Conservation (phyloP, 345 rosid genomes). For the Arabidopsis arenosa region DNA sequence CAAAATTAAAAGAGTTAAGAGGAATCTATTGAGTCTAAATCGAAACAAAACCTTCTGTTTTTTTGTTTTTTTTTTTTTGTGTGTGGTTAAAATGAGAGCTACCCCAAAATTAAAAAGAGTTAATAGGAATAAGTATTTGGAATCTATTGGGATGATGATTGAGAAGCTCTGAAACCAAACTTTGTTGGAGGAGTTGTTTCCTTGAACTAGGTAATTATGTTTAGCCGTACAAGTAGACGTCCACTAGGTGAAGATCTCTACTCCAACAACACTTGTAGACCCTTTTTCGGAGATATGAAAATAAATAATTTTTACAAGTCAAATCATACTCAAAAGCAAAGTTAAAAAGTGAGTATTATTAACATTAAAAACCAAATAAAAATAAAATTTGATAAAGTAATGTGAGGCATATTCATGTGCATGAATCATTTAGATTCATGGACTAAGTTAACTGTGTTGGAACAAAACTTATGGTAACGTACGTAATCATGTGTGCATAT, state of each 20-base stretch:
- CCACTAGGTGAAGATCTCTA: conserved; percentile 26
- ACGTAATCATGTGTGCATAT: neutral
- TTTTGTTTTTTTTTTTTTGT: too few relatives aligned
- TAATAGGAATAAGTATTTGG: neutral
- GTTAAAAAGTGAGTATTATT: neutral
- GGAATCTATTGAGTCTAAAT: neutral
- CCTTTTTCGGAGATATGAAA: neutral
- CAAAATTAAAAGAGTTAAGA: neutral
- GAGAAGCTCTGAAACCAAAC: neutral
- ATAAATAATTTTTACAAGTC: neutral
- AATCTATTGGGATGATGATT: neutral
- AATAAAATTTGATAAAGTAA: neutral
- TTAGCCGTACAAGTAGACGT: conserved; percentile 32
- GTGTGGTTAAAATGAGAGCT: too few relatives aligned
- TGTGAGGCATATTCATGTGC: neutral
- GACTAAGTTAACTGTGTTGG: neutral
- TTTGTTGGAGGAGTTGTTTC: conserved; percentile 4
- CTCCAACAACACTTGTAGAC: neutral
- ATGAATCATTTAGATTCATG: conserved; percentile 8
- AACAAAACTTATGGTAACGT: neutral
- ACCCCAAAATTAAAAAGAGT: too few relatives aligned
- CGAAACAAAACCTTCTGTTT: too few relatives aligned
- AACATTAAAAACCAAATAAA: neutral
- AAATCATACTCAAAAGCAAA: neutral
- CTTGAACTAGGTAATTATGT: conserved; percentile 6